Evolutionary conservation across 2,329 filamentous ascomycete genomes (phyloP).

Genomic region (Pseudogymnoascus verrucosus): DNA sequence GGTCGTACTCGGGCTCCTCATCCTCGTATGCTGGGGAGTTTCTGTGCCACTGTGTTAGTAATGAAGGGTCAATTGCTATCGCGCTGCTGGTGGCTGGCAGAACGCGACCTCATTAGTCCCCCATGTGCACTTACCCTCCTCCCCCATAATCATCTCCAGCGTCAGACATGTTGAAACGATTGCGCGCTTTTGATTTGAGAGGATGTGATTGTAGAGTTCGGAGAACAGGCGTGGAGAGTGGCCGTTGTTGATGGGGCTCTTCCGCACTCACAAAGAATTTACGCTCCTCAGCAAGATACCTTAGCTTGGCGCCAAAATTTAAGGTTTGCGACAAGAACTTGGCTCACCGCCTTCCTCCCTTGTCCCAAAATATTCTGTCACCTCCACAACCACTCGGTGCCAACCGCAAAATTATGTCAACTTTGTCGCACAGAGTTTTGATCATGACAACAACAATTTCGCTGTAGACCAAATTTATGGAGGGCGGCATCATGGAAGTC

Average conservation of each 20-base stretch:
- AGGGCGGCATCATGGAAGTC: conserved; percentile 18
- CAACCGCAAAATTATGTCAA: conserved; percentile 9
- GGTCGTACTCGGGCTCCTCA: conserved; percentile 53
- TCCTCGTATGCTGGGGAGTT: conserved; percentile 68
- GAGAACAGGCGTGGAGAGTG: conserved; percentile 3
- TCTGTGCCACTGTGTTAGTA: conserved; percentile 37
- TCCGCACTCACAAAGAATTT: conserved; percentile 18
- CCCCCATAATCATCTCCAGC: conserved; percentile 59
- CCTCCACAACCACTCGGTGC: conserved; percentile 9
- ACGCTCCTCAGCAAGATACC: conserved; percentile 3
- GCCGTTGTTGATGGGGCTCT: conserved; percentile 9
- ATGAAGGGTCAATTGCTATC: conserved; percentile 17
- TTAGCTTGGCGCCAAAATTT: conserved; percentile 16
- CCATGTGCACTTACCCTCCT: conserved; percentile 38
- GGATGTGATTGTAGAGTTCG: not conserved
- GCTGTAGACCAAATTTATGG: not conserved
- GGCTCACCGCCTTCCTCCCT: conserved; percentile 8
- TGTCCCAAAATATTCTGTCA: conserved; percentile 5
- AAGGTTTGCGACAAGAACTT: conserved; percentile 22
- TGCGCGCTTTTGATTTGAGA: not conserved
- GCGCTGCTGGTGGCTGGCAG: not conserved
- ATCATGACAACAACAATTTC: conserved; percentile 1
- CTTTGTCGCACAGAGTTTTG: not conserved
- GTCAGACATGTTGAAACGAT: conserved; percentile 55
- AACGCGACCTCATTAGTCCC: conserved; percentile 1